A percentile compares a stretch with the other conserved stretches of the same genome.
Conservation (phyloP, 305 asterid genomes). For the Solanum aculeatissimum region DNA sequence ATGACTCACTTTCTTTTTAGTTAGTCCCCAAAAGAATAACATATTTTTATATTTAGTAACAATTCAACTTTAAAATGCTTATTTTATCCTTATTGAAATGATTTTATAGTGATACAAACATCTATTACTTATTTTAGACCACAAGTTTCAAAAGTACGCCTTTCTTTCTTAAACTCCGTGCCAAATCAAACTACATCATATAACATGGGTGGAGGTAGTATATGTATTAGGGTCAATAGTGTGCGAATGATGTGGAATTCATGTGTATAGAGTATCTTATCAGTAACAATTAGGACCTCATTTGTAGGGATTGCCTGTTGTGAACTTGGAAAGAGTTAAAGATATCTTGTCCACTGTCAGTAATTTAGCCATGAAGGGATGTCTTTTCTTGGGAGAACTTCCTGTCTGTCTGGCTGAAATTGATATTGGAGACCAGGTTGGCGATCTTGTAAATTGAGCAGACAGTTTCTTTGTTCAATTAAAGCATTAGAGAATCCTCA, state of each 20-base stretch:
- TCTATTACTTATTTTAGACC: not conserved
- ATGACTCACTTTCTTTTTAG: not conserved
- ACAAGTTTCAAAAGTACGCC: not conserved
- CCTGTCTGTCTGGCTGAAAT: slow-evolving; percentile 52
- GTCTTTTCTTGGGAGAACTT: slow-evolving; percentile 59
- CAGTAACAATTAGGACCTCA: not conserved
- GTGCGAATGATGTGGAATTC: not conserved
- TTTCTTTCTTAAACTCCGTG: not conserved
- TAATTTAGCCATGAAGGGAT: slow-evolving; percentile 65
- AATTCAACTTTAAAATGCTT: not conserved
- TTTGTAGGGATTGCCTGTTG: slow-evolving; percentile 59
- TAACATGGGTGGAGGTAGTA: not conserved
- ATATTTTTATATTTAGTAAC: not conserved
- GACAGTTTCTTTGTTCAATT: not conserved
- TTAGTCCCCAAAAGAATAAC: not conserved
- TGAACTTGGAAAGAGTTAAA: slow-evolving; percentile 41
- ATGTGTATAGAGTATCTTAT: not conserved
- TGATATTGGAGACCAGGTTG: slow-evolving; percentile 38
- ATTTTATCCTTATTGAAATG: not conserved
- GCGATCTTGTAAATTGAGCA: not conserved
- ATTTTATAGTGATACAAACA: not conserved
- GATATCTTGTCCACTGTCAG: slow-evolving; percentile 37
- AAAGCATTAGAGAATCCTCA: not conserved
- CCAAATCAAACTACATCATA: not conserved
- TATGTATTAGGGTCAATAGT: not conserved